These are phyloP conservation scores for Boletus bicolor DNA, from an alignment of 768 basidiomycete species.

Conservation along the genomic window DNA sequence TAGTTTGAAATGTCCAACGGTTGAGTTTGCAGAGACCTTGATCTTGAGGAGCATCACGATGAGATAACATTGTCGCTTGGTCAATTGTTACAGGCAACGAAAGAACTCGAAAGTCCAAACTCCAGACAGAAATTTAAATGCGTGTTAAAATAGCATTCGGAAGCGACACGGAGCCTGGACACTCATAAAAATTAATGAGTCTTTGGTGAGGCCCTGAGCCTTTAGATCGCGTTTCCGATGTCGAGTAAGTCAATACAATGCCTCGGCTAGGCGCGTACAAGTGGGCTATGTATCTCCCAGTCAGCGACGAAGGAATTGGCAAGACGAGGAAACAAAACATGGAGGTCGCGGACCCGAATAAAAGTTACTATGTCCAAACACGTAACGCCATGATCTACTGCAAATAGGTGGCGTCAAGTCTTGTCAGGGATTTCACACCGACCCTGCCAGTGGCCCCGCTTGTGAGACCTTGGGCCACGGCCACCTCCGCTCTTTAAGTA, in stretches of 20 bases:
- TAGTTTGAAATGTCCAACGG: background rate
- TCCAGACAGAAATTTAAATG: background rate
- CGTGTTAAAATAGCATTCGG: background rate
- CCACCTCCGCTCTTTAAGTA: background rate
- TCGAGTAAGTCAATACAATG: no score
- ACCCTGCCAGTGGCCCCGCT: slow-evolving; percentile 18
- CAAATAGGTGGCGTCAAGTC: slow-evolving; percentile 3
- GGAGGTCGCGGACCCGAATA: background rate
- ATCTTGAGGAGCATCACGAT: no score
- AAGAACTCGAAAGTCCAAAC: background rate
- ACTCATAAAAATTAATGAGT: background rate
- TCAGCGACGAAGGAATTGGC: background rate
- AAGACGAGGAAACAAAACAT: background rate
- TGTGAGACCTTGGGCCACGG: slow-evolving; percentile 1
- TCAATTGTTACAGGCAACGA: background rate
- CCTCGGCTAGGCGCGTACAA: background rate
- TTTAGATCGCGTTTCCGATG: background rate
- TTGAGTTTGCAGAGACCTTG: background rate
- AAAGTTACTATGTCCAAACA: background rate
- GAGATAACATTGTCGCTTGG: background rate
- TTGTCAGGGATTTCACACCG: background rate
- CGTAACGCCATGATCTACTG: slow-evolving; percentile 8
- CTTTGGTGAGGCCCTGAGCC: background rate
- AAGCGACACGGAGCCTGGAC: background rate
- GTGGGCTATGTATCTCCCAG: background rate